These are phyloP conservation scores for Aspergillus biplanus DNA, from an alignment of 495 filamentous ascomycete genomes.

Conservation along the genomic window DNA sequence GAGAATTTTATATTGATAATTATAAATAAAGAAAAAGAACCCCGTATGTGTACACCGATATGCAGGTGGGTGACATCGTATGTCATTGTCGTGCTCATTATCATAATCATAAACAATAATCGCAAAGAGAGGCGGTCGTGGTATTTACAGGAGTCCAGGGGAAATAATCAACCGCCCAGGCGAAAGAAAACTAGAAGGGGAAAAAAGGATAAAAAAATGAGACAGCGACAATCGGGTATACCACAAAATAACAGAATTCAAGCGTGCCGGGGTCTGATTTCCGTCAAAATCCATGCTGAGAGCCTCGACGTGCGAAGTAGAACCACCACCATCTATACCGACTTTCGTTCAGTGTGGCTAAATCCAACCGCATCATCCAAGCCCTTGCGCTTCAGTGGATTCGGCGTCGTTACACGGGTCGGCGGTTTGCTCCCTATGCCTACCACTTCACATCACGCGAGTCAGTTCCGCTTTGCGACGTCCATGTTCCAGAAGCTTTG, in stretches of 20 bases:
- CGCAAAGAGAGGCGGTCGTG: neutral
- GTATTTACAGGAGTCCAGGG: slow-evolving; percentile 6
- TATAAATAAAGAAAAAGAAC: neutral
- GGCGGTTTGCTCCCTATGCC: slow-evolving; percentile 25
- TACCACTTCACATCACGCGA: slow-evolving; percentile 34
- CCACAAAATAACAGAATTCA: too few relatives aligned
- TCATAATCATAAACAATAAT: slow-evolving; percentile 8
- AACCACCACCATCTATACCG: neutral
- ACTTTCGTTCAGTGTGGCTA: slow-evolving; percentile 5
- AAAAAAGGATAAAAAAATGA: neutral
- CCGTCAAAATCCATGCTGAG: too few relatives aligned
- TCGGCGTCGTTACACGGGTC: slow-evolving; percentile 19
- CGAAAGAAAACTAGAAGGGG: neutral
- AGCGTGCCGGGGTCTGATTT: too few relatives aligned
- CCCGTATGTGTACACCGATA: neutral
- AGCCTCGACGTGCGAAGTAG: too few relatives aligned
- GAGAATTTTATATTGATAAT: neutral
- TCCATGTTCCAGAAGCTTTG: slow-evolving; percentile 18
- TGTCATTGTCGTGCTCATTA: slow-evolving; percentile 13
- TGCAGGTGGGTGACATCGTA: neutral
- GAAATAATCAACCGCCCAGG: neutral
- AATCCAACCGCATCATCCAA: slow-evolving; percentile 25
- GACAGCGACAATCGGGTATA: neutral
- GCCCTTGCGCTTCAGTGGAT: slow-evolving; percentile 43
- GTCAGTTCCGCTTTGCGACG: slow-evolving; percentile 28